Evolutionary conservation across 768 basidiomycete genomes (phyloP).

Genomic region (Tulasnella calospora): DNA sequence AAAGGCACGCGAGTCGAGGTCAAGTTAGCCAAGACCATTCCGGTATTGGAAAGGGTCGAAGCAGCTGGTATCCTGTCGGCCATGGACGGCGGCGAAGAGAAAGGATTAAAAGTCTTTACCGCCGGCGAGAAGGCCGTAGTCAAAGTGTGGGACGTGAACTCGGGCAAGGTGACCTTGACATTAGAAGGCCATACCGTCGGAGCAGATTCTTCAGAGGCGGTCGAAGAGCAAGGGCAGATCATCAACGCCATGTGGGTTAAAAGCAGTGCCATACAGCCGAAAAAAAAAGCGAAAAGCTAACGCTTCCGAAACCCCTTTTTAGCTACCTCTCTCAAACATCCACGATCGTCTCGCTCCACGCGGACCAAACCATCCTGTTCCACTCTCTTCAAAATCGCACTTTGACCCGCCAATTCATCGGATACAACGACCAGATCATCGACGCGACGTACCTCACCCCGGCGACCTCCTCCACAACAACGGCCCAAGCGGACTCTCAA

Average conservation of each 20-base stretch:
- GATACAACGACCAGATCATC: conserved; percentile 97
- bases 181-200: conserved; percentile 42
- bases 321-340: conserved; percentile 67
- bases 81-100: conserved; percentile 39
- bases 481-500: conserved; percentile 38
- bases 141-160: conserved; percentile 75
- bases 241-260: conserved; percentile 68
- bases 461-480: conserved; percentile 33
- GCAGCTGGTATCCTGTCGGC: conserved; percentile 54
- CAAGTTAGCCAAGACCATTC: conserved; percentile 69
- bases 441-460: conserved; percentile 74
- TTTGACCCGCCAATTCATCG: conserved; percentile 77
- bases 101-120: conserved; percentile 66
- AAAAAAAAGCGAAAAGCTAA: not conserved
- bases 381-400: conserved; percentile 67
- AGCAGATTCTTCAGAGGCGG: conserved; percentile 44
- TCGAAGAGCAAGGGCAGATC: conserved; percentile 82
- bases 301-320: conserved; percentile 5
- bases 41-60: conserved; percentile 80
- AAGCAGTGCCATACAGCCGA: not conserved
- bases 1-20: conserved; percentile 37
- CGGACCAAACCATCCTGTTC: conserved; percentile 95
- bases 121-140: conserved; percentile 87
- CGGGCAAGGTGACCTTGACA: conserved; percentile 55
- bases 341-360: conserved; percentile 76